phyloP scores from a whole-genome alignment of 164 flowering plant genomes.

The Nelumbo lutea region DNA sequence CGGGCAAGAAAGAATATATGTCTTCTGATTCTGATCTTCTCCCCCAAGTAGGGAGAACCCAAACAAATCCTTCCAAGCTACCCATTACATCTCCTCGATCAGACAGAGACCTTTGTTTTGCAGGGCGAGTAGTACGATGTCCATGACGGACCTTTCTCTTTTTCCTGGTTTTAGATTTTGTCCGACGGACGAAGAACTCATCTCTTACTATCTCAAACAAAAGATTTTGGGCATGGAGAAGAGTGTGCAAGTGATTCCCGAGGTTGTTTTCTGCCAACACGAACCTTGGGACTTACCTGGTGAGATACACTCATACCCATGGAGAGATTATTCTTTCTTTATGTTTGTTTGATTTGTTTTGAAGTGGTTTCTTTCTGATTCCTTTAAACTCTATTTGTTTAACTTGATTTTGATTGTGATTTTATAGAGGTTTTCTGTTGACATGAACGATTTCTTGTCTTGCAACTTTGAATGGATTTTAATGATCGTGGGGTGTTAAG shows the following conservation, averaged over 20 bases:
- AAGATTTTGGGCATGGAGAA: conserved; percentile 48
- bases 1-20: too few species aligned
- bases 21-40: too few species aligned
- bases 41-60: too few species aligned
- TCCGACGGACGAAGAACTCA: conserved; percentile 69
- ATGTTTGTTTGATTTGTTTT: too few species aligned
- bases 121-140: neutral
- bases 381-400: neutral
- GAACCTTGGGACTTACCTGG: conserved; percentile 90
- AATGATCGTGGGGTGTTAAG: too few species aligned
- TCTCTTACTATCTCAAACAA: conserved; percentile 46
- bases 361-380: neutral
- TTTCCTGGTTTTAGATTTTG: conserved; percentile 71
- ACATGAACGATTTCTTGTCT: neutral
- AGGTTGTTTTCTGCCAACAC: conserved; percentile 46
- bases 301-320: conserved; percentile 2
- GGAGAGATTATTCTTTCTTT: too few species aligned
- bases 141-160: conserved; percentile 23
- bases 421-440: neutral
- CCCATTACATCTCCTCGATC: too few species aligned
- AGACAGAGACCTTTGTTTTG: neutral
- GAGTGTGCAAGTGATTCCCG: conserved; percentile 50
- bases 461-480: too few species aligned
- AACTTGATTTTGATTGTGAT: neutral
- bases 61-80: too few species aligned